Evolutionary conservation across 2,329 filamentous ascomycete genomes (phyloP), one percentile per base, ranked within the genome.

Genomic region (Aspergillus ochraceoroseus): DNA sequence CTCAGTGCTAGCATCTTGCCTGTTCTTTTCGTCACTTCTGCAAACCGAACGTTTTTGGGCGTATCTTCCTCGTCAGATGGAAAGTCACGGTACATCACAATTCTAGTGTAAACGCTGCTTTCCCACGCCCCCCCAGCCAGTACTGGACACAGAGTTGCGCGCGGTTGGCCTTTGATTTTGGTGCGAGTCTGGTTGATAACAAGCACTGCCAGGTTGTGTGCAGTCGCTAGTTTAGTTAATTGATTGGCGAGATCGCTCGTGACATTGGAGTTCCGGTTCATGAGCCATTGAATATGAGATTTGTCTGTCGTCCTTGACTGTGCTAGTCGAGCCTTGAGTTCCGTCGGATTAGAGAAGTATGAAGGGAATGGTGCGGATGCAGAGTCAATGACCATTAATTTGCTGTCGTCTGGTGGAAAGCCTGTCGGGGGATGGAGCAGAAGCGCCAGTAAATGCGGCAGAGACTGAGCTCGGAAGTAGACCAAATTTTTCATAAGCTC

Each of bases 41-140:
- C 78, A 50, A 85, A 71, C 42, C 77, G 73, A 29, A 77, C 63
- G 50, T 73, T 71, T 44, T 70, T 69, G 41, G 70, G 61, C 25
- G 54, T 47, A 14, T 62, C 64, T 30, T 73, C 62, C 55, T 52
- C 43, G 9, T 37, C 39, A n/a, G 33, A 7, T 9, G 71, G 75
- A 76, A 79, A 89, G 66, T 95, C 87, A 54, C 84, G 76, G 62
- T 92, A 94, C 22, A 95, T 64, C 15, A 83, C 82, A 46, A 95
- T 62, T 38, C 87, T 75, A 28, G 80, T 85, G 46, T 79, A 77
- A 25, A 95, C 70, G 20, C 80, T 83, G 48, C 79, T 80, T 46
- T 95, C 88, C 89, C 89, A 95, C 28, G 84, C 78, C 13, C 73
- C 73, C 9, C 84, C 81, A 41, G 83, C 83, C 47, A 95, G 73